Percentiles rank a stretch among this genome's conserved stretches.
Conservation (phyloP, 768 basidiomycete genomes). For the Tricholoma sp. region DNA sequence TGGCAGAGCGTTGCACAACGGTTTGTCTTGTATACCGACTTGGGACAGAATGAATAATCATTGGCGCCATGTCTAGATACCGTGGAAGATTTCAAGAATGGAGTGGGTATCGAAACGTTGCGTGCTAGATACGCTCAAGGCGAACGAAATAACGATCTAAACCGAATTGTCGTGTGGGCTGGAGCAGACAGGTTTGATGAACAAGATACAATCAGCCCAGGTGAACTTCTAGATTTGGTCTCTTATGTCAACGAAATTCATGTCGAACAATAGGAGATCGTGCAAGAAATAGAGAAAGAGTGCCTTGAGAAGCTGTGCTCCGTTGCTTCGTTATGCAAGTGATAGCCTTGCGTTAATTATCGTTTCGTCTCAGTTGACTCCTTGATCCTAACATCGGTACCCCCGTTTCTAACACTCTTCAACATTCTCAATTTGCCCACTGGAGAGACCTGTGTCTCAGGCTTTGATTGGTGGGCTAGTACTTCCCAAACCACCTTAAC, state of each 20-base stretch:
- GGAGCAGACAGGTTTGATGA: constrained; percentile 57
- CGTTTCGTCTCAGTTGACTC: background rate
- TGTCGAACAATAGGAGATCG: constrained; percentile 38
- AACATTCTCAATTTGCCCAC: too few species aligned
- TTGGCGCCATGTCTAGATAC: constrained; percentile 30
- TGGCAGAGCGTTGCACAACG: constrained; percentile 55
- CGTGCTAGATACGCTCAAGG: constrained; percentile 43
- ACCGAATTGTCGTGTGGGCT: constrained; percentile 60
- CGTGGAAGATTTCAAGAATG: constrained; percentile 50
- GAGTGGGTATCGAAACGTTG: constrained; percentile 37
- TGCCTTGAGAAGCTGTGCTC: constrained; percentile 31
- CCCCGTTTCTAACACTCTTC: too few species aligned
- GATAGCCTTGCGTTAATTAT: background rate
- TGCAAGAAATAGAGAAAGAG: constrained; percentile 47
- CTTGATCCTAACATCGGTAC: background rate
- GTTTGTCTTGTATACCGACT: constrained; percentile 19
- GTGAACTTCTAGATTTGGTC: constrained; percentile 18
- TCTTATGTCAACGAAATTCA: background rate
- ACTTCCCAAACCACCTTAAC: background rate
- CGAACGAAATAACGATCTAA: constrained; percentile 37
- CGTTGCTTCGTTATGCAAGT: constrained; percentile 16
- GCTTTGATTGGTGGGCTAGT: too few species aligned
- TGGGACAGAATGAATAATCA: background rate
- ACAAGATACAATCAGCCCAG: constrained; percentile 34
- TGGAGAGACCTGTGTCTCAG: too few species aligned